Evolutionary conservation across 2,329 filamentous ascomycete genomes (phyloP), one percentile per base, ranked within the genome.

Genomic region (Phyllachora maydis): DNA sequence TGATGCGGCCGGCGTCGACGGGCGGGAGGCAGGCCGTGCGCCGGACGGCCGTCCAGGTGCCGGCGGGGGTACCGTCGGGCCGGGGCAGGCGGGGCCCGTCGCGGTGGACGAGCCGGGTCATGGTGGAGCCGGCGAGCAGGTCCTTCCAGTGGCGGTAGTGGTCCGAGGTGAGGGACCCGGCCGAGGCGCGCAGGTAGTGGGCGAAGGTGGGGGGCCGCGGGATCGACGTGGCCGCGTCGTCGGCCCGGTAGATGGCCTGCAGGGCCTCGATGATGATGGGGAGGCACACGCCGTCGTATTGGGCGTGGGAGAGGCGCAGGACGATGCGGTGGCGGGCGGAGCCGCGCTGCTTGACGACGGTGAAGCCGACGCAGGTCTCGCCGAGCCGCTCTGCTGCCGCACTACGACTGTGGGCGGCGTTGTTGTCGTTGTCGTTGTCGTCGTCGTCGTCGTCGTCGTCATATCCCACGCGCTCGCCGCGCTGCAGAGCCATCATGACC

Each of bases 241-340:
- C 29, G 4, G 41, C 45, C 2, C 34, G 28, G 29, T 57, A 57
- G 5, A 48, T 40, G 3, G 43, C 37, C 2, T 48, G 42, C 14
- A 58, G 41, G 21, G 52, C 45, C 1, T 41, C 37, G 16, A 54
- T 44, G 1, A 58, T 38, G 4, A 44, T 40, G 1, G 54, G 54
- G 3, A 59, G 38, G 12, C 47, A 57, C 11, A 59, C 48, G 14
- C 54, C 54, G 13, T 59, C 54, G 23, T 58, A 59, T 30, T 59
- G 54, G 0, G 55, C 54, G 30, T 59, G 55, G 0, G 56, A 61
- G 9, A 61, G 27, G 11, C 35, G 32, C 3, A 39, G 12, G 14
- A 32, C 14, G 6, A 37, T 18, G n/a, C 31, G 22, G 23, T 37
- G 35, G 5, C 24, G 28, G 11, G 10, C 15, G 24, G 22, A 30